Conservation (phyloP, 345 rosid genomes). For the Trapa bicornis region DNA sequence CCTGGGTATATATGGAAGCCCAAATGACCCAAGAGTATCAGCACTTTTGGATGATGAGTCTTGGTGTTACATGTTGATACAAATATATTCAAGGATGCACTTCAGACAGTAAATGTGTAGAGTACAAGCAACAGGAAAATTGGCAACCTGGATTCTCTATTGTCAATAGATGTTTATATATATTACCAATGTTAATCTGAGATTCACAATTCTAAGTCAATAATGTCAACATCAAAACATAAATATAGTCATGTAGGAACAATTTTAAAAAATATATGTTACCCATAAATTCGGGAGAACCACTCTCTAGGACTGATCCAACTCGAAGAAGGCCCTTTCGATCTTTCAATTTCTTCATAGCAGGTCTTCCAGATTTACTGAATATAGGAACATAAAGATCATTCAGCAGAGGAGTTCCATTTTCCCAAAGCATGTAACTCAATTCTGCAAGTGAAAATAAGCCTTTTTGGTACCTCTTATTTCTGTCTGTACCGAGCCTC, state of each 20-base stretch:
- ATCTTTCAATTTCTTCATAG: slow-evolving; percentile 68
- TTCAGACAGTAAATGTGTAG: not conserved
- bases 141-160: not conserved
- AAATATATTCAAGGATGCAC: not conserved
- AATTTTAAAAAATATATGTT: slow-evolving; percentile 3
- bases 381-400: slow-evolving; percentile 12
- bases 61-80: too few species aligned
- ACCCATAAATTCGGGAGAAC: slow-evolving; percentile 61
- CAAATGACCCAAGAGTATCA: too few species aligned
- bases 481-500: slow-evolving; percentile 53
- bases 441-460: slow-evolving; percentile 2
- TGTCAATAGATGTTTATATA: not conserved
- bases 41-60: too few species aligned
- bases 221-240: not conserved
- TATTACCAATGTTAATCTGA: not conserved
- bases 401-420: slow-evolving; percentile 2
- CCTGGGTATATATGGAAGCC: too few species aligned
- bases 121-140: not conserved
- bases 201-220: not conserved
- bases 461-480: slow-evolving; percentile 46
- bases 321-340: slow-evolving; percentile 49
- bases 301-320: slow-evolving; percentile 30
- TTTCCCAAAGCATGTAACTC: slow-evolving; percentile 6
- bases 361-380: slow-evolving; percentile 89
- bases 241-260: not conserved